Evolutionary conservation across 768 basidiomycete species (phyloP), one percentile per base, ranked within the genome.

Genomic region (Leccinum truebloodii): DNA sequence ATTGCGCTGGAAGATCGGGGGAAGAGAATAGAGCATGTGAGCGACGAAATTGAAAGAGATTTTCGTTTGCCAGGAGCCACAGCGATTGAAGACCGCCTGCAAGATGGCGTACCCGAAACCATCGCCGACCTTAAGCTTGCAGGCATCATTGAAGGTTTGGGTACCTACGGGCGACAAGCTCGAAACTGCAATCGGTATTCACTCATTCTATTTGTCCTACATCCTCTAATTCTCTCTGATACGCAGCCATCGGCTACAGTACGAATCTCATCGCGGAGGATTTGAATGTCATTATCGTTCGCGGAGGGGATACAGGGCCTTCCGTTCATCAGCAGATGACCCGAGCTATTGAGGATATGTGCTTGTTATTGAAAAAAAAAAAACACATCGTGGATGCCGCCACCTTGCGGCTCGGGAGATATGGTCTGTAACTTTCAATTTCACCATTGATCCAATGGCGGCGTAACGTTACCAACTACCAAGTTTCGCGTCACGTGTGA

Each of bases 151-250:
- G 26, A 26, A 98, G 77, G 77, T 99, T 57, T 99, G 97, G 97
- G 97, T 99, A 32, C 92, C 94, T 9, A 99, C 97, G 1, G 97
- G 97, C 28, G 97, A 99, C 78, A 99, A 99, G 76, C 82, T 98
- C 18, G 96, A 98, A 75, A 98, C 96, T 51, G 95, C 95, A 34
- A 94, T 97, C 52, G 92, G 90, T 91, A 68, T 41, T 79, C 18
- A n/a, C 22, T 71, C 20, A 1, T 58, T 44, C 52, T 53, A 9
- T 18, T 9, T 24, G 24, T 28, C 26, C 9, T 6, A 16, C 20
- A 12, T 48, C 1, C 2, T 22, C 56, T 70, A 39, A 72, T 46
- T 55, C 16, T 41, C 13, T 52, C 10, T 20, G n/a, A 54, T 3
- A 3, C 10, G 16, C 16, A 91, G 95, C 97, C 49, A 99, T 99